A percentile compares a stretch with the other conserved stretches of the same genome.
Conservation (phyloP, 805 yeast species). For the Debaryomyces hansenii region DNA sequence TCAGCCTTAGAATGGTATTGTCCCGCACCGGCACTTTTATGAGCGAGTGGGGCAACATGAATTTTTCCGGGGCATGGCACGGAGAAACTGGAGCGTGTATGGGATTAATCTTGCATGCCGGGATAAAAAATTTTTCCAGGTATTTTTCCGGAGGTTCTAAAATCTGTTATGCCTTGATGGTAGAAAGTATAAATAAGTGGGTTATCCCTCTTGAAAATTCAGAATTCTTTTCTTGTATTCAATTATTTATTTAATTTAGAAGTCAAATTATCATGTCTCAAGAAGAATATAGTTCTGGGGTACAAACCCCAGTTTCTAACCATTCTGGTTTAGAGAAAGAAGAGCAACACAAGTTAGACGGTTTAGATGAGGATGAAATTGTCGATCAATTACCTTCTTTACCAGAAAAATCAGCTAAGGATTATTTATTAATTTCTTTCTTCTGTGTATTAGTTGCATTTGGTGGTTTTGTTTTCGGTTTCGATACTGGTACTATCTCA, state of each 20-base stretch:
- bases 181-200: not conserved
- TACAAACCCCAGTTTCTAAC: constrained; percentile 32
- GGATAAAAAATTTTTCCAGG: not conserved
- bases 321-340: constrained; percentile 24
- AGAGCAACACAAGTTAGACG: constrained; percentile 11
- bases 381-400: constrained; percentile 15
- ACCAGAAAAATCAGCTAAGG: constrained; percentile 34
- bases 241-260: not conserved
- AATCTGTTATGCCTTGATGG: not conserved
- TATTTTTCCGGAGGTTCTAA: not conserved
- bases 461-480: constrained; percentile 77
- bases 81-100: not conserved
- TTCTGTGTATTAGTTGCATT: constrained; percentile 63
- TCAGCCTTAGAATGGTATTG: too few species aligned
- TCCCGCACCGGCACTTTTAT: too few species aligned
- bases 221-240: not conserved
- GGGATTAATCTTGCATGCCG: not conserved
- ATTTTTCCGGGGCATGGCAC: not conserved
- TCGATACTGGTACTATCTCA: constrained; percentile 78
- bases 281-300: constrained; percentile 25
- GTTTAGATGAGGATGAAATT: not conserved
- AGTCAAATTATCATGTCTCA: not conserved
- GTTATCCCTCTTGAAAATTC: not conserved
- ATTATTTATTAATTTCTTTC: constrained; percentile 31
- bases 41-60: not conserved